A percentile compares a stretch with the other conserved stretches of the same genome.
phyloP scores from a whole-genome alignment of 768 basidiomycete species.

The Suillus subluteus region DNA sequence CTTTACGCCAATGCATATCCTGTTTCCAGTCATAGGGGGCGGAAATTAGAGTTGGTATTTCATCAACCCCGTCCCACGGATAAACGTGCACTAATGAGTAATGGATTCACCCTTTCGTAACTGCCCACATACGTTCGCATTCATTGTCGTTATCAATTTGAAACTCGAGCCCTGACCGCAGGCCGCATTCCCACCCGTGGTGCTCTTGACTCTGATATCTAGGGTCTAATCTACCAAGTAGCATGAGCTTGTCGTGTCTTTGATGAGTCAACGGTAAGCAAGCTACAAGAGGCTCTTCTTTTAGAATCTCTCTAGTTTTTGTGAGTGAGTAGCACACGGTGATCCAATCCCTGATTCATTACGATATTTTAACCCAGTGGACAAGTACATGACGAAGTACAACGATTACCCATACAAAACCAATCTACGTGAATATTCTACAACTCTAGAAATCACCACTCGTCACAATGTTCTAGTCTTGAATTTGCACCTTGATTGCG shows the following conservation, averaged over 20 bases:
- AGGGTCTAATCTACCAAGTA: background rate
- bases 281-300: background rate
- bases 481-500: conserved; percentile 71
- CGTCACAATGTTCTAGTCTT: conserved; percentile 39
- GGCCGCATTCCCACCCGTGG: background rate
- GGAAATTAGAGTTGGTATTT: background rate
- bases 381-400: background rate
- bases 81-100: background rate
- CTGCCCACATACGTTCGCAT: background rate
- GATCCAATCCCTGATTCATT: background rate
- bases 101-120: background rate
- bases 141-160: conserved; percentile 1
- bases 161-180: background rate
- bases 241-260: background rate
- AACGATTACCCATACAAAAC: background rate
- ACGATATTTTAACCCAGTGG: background rate
- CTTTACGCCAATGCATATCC: background rate
- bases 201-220: background rate
- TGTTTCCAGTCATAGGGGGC: background rate
- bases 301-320: background rate
- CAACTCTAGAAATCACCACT: background rate
- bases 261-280: background rate
- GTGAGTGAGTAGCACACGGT: background rate
- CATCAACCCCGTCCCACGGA: background rate
- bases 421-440: background rate